These are phyloP conservation scores for Batrachochytrium dendrobatidis DNA, from an alignment of 371 early-diverging fungal genomes.

Conservation along the genomic window DNA sequence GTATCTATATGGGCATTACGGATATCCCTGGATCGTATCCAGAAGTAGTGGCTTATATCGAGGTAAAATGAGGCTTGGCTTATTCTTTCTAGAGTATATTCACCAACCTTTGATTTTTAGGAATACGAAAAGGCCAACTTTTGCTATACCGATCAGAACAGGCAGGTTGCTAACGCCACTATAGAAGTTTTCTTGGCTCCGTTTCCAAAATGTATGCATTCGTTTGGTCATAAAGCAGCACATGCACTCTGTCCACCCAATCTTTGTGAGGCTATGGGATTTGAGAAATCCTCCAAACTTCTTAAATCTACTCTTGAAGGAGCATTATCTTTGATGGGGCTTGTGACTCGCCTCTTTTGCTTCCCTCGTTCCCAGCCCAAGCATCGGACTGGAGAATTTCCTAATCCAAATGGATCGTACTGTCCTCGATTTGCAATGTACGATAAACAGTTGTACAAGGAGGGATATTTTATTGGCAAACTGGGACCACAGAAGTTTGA, in stretches of 20 bases:
- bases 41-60: background rate
- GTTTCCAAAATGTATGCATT: background rate
- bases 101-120: no score
- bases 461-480: background rate
- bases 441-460: background rate
- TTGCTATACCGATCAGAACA: background rate
- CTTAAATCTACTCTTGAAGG: background rate
- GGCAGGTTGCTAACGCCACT: background rate
- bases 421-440: background rate
- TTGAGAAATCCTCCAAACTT: background rate
- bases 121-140: background rate
- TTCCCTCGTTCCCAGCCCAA: background rate
- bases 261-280: background rate
- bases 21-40: background rate
- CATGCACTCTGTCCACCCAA: background rate
- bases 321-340: background rate
- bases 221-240: background rate
- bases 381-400: background rate
- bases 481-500: background rate
- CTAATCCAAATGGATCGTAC: background rate
- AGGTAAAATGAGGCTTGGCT: no score
- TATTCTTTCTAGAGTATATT: no score
- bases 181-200: background rate
- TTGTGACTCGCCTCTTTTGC: background rate
- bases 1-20: background rate